Evolutionary conservation across 306 rosid species (phyloP).

Genomic region (Inga leiocalycina): DNA sequence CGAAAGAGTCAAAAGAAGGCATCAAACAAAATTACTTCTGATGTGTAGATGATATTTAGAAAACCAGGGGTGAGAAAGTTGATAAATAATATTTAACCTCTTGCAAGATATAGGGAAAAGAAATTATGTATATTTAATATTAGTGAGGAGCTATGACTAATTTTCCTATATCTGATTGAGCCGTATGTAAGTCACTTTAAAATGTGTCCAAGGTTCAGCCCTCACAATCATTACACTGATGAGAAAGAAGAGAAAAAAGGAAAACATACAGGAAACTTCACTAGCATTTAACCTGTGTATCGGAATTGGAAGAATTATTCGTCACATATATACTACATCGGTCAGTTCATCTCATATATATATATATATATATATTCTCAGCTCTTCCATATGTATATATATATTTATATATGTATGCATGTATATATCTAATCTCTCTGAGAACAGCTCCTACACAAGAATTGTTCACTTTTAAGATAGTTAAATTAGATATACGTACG

Average conservation of each 20-base stretch:
- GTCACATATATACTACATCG: background rate
- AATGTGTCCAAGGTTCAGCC: background rate
- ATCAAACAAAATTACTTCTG: no score
- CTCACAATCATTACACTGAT: constrained; percentile 12
- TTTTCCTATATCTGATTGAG: background rate
- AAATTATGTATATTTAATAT: background rate
- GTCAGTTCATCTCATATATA: background rate
- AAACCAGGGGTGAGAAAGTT: no score
- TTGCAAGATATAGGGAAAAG: no score
- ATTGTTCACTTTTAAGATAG: background rate
- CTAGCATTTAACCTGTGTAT: background rate
- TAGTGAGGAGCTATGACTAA: background rate
- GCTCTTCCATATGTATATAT: background rate
- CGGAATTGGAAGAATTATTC: background rate
- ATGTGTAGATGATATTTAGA: no score
- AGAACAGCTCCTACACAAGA: background rate
- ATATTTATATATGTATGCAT: no score
- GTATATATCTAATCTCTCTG: background rate
- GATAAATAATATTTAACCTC: no score
- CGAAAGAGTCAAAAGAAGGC: no score
- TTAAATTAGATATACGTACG: no score
- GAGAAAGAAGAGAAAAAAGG: background rate
- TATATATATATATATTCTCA: background rate
- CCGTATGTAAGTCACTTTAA: background rate
- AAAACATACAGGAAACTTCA: background rate